phyloP scores from a whole-genome alignment of 495 filamentous ascomycete genomes.

The Lasiosphaeria ovina region DNA sequence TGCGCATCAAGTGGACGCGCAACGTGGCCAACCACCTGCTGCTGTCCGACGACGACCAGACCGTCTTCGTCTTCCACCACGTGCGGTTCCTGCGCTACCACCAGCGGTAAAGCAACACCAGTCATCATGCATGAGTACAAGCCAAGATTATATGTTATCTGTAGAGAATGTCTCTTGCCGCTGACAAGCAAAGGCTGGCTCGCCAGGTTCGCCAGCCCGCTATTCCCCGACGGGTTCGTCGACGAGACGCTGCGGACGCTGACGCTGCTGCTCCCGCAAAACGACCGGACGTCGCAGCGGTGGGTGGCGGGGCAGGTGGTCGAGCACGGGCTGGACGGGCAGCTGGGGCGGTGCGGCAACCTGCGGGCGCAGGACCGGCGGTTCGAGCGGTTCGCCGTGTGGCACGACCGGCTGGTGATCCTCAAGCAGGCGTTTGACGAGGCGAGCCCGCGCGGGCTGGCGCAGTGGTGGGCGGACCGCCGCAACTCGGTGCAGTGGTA shows the following conservation, averaged over 20 bases:
- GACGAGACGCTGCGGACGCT: slow-evolving; percentile 47
- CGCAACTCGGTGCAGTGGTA: slow-evolving; percentile 52
- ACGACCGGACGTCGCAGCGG: slow-evolving; percentile 20
- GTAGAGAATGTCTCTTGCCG: too few relatives aligned
- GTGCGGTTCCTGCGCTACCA: slow-evolving; percentile 33
- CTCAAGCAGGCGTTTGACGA: slow-evolving; percentile 54
- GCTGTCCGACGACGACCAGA: slow-evolving; percentile 37
- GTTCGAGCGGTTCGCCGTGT: slow-evolving; percentile 46
- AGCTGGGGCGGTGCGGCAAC: not conserved
- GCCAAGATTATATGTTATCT: too few relatives aligned
- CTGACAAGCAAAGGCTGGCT: not conserved
- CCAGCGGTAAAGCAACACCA: not conserved
- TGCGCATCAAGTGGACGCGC: slow-evolving; percentile 40
- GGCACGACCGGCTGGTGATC: slow-evolving; percentile 49
- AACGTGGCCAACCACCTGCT: slow-evolving; percentile 46
- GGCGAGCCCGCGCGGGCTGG: slow-evolving; percentile 39
- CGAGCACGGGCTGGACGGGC: not conserved
- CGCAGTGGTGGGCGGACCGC: slow-evolving; percentile 52
- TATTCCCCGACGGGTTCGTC: slow-evolving; percentile 34
- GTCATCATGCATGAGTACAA: too few relatives aligned
- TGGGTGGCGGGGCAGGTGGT: slow-evolving; percentile 10
- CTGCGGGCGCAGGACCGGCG: not conserved
- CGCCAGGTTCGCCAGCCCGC: not conserved
- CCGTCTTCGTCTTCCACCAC: slow-evolving; percentile 43
- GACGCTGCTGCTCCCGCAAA: slow-evolving; percentile 43